Conservation (phyloP, 2,329 filamentous ascomycete species). For the Neurospora sp. region DNA sequence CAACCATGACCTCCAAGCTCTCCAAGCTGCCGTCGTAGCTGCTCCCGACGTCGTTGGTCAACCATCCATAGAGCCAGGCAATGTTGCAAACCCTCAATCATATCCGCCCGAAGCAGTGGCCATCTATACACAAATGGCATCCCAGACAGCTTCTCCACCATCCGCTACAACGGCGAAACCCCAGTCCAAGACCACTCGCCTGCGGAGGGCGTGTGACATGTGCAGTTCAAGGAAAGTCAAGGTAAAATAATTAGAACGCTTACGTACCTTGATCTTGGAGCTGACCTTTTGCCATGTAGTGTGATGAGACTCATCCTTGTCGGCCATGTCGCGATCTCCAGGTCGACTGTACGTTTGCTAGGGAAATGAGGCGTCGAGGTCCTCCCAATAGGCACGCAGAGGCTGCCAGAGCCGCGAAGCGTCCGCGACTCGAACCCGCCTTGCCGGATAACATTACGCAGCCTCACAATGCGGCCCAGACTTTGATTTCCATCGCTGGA, state of each 20-base stretch:
- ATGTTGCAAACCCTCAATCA: neutral
- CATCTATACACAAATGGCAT: neutral
- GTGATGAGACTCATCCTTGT: slow-evolving; percentile 48
- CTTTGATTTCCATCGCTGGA: slow-evolving; percentile 35
- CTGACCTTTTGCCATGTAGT: slow-evolving; percentile 24
- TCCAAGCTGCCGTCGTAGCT: slow-evolving; percentile 17
- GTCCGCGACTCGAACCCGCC: slow-evolving; percentile 28
- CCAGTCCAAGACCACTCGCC: slow-evolving; percentile 38
- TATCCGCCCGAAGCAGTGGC: neutral
- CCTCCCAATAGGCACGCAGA: slow-evolving; percentile 51
- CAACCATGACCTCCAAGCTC: slow-evolving; percentile 18
- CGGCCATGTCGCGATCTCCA: slow-evolving; percentile 46
- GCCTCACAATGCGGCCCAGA: slow-evolving; percentile 38
- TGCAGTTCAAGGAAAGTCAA: slow-evolving; percentile 54
- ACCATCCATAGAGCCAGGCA: slow-evolving; percentile 4
- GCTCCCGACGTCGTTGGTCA: slow-evolving; percentile 10
- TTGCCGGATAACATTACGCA: slow-evolving; percentile 9
- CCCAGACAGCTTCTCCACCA: neutral
- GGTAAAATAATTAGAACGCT: slow-evolving; percentile 17
- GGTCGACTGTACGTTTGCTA: slow-evolving; percentile 48
- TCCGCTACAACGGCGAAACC: neutral
- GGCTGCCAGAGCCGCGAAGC: slow-evolving; percentile 44
- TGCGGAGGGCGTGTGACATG: slow-evolving; percentile 51
- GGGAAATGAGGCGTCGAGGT: slow-evolving; percentile 48
- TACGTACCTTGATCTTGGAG: neutral